These are phyloP conservation scores for Aureobasidium sp. DNA, from an alignment of 2,329 filamentous ascomycete species.

Conservation along the genomic window DNA sequence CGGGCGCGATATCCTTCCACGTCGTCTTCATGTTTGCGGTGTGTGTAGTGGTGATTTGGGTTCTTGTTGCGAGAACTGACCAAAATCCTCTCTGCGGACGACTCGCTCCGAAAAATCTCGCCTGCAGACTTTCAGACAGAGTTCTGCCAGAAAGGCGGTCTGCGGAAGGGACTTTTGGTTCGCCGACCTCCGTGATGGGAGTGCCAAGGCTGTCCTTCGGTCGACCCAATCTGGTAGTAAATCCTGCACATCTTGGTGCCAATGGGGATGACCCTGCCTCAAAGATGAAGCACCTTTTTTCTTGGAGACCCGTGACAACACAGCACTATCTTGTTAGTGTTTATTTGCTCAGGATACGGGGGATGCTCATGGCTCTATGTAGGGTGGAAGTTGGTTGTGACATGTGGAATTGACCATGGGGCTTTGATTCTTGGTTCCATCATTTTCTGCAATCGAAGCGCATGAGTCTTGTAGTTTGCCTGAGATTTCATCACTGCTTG, in stretches of 20 bases:
- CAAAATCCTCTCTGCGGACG: background rate
- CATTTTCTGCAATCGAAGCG: no score
- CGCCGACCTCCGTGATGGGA: background rate
- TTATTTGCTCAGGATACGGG: no score
- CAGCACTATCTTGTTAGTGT: no score
- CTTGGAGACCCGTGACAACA: no score
- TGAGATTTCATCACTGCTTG: no score
- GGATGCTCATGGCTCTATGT: no score
- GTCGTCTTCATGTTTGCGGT: conserved; percentile 49
- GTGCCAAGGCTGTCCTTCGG: background rate
- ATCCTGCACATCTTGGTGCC: no score
- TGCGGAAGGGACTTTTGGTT: background rate
- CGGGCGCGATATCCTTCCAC: conserved; percentile 48
- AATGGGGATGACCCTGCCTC: background rate
- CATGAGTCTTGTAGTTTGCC: no score
- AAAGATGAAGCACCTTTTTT: no score
- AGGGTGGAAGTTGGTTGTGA: no score
- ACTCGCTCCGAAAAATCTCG: conserved; percentile 2
- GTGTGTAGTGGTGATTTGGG: background rate
- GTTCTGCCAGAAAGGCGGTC: conserved; percentile 11
- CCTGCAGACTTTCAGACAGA: conserved; percentile 1
- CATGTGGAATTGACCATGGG: no score
- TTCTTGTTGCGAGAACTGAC: conserved; percentile 4
- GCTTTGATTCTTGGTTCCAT: no score
- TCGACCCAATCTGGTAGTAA: background rate